Conservation (phyloP, 805 yeast genomes). For the Ogataea trehaloabstinens region DNA sequence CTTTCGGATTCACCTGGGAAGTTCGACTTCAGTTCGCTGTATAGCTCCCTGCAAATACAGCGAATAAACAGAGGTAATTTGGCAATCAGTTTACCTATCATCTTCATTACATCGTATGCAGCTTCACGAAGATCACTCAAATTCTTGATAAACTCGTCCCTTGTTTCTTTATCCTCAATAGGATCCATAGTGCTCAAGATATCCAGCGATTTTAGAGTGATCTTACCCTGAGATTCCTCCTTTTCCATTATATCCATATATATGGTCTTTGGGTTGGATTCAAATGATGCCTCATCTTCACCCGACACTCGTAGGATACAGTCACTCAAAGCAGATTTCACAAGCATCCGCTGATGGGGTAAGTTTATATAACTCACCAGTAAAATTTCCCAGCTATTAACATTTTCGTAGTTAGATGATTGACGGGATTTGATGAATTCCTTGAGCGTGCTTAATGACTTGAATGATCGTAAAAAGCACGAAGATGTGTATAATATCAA, state of each 20-base stretch:
- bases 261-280: conserved; percentile 73
- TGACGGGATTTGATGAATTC: conserved; percentile 25
- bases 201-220: conserved; percentile 23
- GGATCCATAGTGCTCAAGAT: conserved; percentile 51
- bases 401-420: conserved; percentile 12
- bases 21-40: conserved; percentile 28
- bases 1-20: conserved; percentile 61
- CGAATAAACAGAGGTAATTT: conserved; percentile 56
- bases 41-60: conserved; percentile 48
- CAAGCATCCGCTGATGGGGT: conserved; percentile 46
- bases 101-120: conserved; percentile 57
- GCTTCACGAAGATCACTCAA: conserved; percentile 72
- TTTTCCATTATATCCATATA: conserved; percentile 39
- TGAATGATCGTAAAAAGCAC: conserved; percentile 35
- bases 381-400: conserved; percentile 43
- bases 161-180: conserved; percentile 74
- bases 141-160: conserved; percentile 67
- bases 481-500: conserved; percentile 49
- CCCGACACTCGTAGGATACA: conserved; percentile 39
- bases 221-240: conserved; percentile 29
- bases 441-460: conserved; percentile 21
- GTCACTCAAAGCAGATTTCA: conserved; percentile 41
- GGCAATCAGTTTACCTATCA: conserved; percentile 41
- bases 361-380: conserved; percentile 43
- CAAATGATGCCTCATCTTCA: conserved; percentile 59